Evolutionary conservation across 2,329 filamentous ascomycete genomes (phyloP).

Genomic region (Ceratocystis colombiana): DNA sequence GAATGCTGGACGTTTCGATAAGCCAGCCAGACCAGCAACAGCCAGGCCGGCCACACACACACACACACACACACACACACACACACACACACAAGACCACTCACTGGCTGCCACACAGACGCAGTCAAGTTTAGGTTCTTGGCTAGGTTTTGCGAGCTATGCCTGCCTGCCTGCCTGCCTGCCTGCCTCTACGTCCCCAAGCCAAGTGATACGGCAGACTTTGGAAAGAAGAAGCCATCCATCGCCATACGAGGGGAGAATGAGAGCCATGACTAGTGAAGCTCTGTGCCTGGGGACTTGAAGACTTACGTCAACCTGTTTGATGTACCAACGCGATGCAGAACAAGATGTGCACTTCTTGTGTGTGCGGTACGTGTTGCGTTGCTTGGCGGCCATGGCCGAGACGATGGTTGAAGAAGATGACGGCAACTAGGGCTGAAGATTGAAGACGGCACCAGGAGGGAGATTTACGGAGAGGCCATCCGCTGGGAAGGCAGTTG

Average conservation of each 20-base stretch:
- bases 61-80: no score
- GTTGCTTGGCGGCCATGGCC: background rate
- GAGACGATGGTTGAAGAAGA: background rate
- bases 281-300: background rate
- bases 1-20: slow-evolving; percentile 1
- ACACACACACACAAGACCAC: no score
- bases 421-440: background rate
- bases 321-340: slow-evolving; percentile 11
- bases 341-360: background rate
- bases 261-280: background rate
- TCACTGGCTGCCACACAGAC: no score
- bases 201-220: background rate
- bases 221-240: background rate
- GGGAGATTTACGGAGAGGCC: background rate
- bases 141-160: background rate
- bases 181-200: background rate
- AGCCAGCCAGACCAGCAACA: background rate
- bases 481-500: background rate
- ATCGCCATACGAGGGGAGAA: background rate
- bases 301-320: slow-evolving; percentile 4
- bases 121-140: background rate
- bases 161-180: background rate
- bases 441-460: background rate
- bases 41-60: background rate
- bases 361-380: background rate